Conservation (phyloP, 1,284 basidiomycete genomes). For the Leccinum ambiguum region DNA sequence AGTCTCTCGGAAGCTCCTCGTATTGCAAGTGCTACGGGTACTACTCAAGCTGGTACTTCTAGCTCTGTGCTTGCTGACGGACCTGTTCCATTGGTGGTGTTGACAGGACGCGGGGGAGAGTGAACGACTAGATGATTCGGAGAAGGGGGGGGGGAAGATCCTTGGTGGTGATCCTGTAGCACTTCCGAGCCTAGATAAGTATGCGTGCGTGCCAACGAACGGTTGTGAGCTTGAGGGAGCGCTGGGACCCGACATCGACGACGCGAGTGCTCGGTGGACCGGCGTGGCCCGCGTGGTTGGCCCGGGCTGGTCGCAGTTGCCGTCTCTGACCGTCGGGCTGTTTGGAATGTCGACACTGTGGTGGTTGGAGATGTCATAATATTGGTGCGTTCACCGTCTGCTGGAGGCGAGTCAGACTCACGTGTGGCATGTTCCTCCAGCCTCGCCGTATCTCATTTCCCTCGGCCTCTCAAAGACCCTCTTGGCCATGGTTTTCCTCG, state of each 20-base stretch:
- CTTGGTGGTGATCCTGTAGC: too few species aligned
- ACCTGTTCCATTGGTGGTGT: too few species aligned
- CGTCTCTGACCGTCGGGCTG: constrained; percentile 74
- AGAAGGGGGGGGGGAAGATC: too few species aligned
- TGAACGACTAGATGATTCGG: too few species aligned
- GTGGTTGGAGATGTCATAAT: constrained; percentile 90
- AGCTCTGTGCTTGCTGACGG: too few species aligned
- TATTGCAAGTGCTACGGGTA: too few species aligned
- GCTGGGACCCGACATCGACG: constrained; percentile 21
- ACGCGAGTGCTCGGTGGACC: constrained; percentile 43
- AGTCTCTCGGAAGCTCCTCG: too few species aligned
- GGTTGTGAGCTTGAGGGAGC: too few species aligned
- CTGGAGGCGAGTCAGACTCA: constrained; percentile 5
- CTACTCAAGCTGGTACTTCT: too few species aligned
- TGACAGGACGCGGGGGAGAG: too few species aligned
- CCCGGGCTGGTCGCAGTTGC: constrained; percentile 62
- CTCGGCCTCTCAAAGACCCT: constrained; percentile 86
- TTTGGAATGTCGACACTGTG: constrained; percentile 85
- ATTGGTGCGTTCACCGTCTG: constrained; percentile 44
- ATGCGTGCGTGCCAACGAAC: too few species aligned
- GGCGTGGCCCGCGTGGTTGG: constrained; percentile 59
- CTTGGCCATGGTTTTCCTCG: constrained; percentile 92
- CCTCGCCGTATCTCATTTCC: constrained; percentile 91
- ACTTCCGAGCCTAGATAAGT: too few species aligned
- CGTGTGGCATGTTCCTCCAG: constrained; percentile 31